Conservation (phyloP, 768 basidiomycete species). For the Tylopilus cervinicoccineus region DNA sequence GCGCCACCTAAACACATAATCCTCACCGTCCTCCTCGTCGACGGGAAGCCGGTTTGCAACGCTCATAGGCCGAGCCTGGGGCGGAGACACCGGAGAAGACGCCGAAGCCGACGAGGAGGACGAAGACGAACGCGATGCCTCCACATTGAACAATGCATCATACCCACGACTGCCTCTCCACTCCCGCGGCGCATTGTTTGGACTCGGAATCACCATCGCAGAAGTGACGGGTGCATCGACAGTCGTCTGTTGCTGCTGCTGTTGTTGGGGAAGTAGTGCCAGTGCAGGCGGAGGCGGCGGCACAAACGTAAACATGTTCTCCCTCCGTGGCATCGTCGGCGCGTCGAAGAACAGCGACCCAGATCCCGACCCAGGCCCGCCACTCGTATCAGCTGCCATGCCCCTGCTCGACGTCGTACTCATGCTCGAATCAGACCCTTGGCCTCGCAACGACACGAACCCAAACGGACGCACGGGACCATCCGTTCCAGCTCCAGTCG, state of each 20-base stretch:
- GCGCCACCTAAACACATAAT: slow-evolving; percentile 15
- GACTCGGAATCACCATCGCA: slow-evolving; percentile 5
- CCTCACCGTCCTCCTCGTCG: slow-evolving; percentile 21
- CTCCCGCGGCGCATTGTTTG: slow-evolving; percentile 11
- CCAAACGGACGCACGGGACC: slow-evolving; percentile 12
- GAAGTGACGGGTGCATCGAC: slow-evolving; percentile 4
- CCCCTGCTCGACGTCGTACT: slow-evolving; percentile 10
- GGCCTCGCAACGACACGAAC: slow-evolving; percentile 15
- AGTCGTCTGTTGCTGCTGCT: not conserved
- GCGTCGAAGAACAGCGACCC: slow-evolving; percentile 9
- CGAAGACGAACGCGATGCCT: slow-evolving; percentile 19
- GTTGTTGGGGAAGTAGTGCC: not conserved
- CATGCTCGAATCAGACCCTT: slow-evolving; percentile 16
- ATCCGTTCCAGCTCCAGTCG: slow-evolving; percentile 4
- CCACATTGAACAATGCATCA: slow-evolving; percentile 6
- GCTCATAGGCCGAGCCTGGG: slow-evolving; percentile 11
- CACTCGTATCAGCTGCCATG: not conserved
- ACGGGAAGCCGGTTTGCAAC: slow-evolving; percentile 18
- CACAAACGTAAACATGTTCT: slow-evolving; percentile 6
- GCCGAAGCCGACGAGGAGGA: slow-evolving; percentile 16
- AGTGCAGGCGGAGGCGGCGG: not conserved
- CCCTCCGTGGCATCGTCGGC: slow-evolving; percentile 10
- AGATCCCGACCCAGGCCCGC: not conserved
- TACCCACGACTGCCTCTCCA: slow-evolving; percentile 13
- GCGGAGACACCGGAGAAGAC: slow-evolving; percentile 3